Evolutionary conservation across 225 moss, liverwort and hornwort genomes (phyloP).

Genomic region (Bryoerythrophyllum caledonicum): DNA sequence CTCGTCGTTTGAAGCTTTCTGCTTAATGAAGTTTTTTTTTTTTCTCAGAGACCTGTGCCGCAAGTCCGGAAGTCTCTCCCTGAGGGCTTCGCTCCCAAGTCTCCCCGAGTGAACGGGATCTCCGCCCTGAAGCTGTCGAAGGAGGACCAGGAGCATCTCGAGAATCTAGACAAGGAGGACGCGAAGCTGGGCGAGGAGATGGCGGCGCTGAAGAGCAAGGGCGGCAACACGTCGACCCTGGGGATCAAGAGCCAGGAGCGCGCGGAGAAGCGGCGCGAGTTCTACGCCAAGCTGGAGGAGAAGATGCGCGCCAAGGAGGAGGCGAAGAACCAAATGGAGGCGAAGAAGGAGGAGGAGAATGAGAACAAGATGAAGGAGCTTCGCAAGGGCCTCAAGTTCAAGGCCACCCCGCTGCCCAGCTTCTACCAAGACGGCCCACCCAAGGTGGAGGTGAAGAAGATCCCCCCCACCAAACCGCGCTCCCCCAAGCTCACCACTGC

Average conservation of each 20-base stretch:
- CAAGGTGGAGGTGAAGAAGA: conserved; percentile 60
- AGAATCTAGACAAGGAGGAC: conserved; percentile 47
- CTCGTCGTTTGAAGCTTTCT: background rate
- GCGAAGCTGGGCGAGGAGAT: conserved; percentile 54
- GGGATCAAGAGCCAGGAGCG: conserved; percentile 56
- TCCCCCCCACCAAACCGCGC: conserved; percentile 38
- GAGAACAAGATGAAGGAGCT: conserved; percentile 61
- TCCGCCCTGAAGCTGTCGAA: conserved; percentile 41
- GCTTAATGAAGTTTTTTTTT: background rate
- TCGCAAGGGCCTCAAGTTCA: conserved; percentile 51
- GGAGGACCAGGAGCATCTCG: conserved; percentile 54
- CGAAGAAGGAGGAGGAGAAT: conserved; percentile 48
- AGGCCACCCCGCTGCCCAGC: conserved; percentile 54
- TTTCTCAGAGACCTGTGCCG: conserved; percentile 12
- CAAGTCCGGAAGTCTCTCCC: conserved; percentile 18
- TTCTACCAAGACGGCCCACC: conserved; percentile 54
- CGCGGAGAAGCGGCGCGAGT: conserved; percentile 58
- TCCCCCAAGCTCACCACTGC: conserved; percentile 56
- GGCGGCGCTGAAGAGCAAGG: conserved; percentile 76
- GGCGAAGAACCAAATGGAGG: conserved; percentile 53
- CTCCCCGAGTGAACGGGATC: conserved; percentile 23
- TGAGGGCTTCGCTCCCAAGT: conserved; percentile 16
- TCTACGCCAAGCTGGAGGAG: conserved; percentile 55
- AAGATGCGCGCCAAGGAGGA: conserved; percentile 52
- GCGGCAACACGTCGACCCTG: conserved; percentile 62